These are phyloP conservation scores for Penicillium cinerascens DNA, from an alignment of 495 filamentous ascomycete species.

Conservation along the genomic window DNA sequence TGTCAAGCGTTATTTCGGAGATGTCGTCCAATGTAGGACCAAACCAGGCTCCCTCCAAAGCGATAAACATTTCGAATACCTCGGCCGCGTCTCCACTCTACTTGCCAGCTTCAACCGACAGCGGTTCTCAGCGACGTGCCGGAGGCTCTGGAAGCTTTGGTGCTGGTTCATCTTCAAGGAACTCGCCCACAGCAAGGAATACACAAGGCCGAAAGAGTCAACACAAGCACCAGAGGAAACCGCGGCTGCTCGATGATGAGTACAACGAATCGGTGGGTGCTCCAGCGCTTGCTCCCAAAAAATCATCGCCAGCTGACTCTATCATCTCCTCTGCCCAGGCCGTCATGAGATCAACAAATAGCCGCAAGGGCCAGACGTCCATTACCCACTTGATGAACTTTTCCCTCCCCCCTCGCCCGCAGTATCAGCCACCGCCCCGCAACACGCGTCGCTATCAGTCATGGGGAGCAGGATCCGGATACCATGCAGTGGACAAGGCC, in stretches of 20 bases:
- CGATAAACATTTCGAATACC: slow-evolving; percentile 38
- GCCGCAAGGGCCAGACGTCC: slow-evolving; percentile 87
- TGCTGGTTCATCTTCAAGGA: slow-evolving; percentile 54
- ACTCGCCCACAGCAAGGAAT: slow-evolving; percentile 57
- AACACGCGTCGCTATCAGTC: slow-evolving; percentile 63
- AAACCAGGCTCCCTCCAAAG: slow-evolving; percentile 42
- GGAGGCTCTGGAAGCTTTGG: slow-evolving; percentile 64
- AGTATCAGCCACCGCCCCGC: slow-evolving; percentile 57
- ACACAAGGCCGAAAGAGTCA: slow-evolving; percentile 71
- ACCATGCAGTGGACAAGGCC: slow-evolving; percentile 89
- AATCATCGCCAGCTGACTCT: slow-evolving; percentile 17
- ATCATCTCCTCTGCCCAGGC: slow-evolving; percentile 39
- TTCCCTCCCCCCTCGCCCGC: slow-evolving; percentile 71
- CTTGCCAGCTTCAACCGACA: slow-evolving; percentile 32
- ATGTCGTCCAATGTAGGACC: slow-evolving; percentile 52
- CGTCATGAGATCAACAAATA: slow-evolving; percentile 78
- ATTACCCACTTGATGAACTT: slow-evolving; percentile 97
- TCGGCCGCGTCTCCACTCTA: slow-evolving; percentile 40
- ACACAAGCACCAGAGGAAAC: slow-evolving; percentile 60
- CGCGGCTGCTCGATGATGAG: slow-evolving; percentile 65
- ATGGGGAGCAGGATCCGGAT: slow-evolving; percentile 85
- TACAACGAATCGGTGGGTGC: slow-evolving; percentile 71
- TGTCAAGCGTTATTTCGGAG: slow-evolving; percentile 13
- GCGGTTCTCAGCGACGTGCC: slow-evolving; percentile 57
- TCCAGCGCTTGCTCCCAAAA: not conserved